Conservation (phyloP, 768 basidiomycete species). For the Daedaleopsis sinensis region DNA sequence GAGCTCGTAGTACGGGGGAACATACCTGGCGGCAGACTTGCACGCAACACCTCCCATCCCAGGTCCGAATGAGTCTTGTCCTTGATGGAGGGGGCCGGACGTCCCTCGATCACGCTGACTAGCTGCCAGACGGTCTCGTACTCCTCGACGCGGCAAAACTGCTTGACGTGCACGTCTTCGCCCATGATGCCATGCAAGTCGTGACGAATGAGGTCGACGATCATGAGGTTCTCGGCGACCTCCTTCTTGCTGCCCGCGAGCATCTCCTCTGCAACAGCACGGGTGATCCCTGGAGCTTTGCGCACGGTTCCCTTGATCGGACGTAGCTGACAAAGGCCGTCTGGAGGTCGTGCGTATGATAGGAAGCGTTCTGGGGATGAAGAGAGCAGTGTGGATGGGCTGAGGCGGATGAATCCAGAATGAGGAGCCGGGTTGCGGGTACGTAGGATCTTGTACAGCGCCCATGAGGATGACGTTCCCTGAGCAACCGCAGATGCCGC, state of each 20-base stretch:
- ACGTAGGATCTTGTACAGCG: conserved; percentile 72
- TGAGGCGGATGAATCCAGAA: conserved; percentile 77
- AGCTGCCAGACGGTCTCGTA: conserved; percentile 96
- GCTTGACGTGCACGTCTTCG: conserved; percentile 77
- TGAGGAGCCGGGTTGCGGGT: conserved; percentile 86
- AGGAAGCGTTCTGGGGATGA: conserved; percentile 95
- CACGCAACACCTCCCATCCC: conserved; percentile 78
- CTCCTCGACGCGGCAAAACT: conserved; percentile 88
- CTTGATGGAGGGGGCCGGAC: conserved; percentile 35
- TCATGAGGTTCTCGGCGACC: conserved; percentile 97
- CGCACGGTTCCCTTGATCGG: conserved; percentile 94
- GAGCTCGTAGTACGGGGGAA: conserved; percentile 3
- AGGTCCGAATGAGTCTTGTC: conserved; percentile 40
- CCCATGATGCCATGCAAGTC: conserved; percentile 87
- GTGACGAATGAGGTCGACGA: conserved; percentile 93
- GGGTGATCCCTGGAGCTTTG: conserved; percentile 65
- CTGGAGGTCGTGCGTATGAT: conserved; percentile 70
- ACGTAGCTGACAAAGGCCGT: conserved; percentile 75
- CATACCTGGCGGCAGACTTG: conserved; percentile 85
- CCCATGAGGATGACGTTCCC: conserved; percentile 60
- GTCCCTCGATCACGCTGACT: conserved; percentile 90
- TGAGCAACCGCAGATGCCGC: conserved; percentile 10
- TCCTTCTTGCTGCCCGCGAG: conserved; percentile 79
- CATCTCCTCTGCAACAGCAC: conserved; percentile 64
- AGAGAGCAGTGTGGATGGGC: conserved; percentile 76